Evolutionary conservation across 2,329 filamentous ascomycete genomes (phyloP).

Genomic region (Scopulariopsis brevicaulis): DNA sequence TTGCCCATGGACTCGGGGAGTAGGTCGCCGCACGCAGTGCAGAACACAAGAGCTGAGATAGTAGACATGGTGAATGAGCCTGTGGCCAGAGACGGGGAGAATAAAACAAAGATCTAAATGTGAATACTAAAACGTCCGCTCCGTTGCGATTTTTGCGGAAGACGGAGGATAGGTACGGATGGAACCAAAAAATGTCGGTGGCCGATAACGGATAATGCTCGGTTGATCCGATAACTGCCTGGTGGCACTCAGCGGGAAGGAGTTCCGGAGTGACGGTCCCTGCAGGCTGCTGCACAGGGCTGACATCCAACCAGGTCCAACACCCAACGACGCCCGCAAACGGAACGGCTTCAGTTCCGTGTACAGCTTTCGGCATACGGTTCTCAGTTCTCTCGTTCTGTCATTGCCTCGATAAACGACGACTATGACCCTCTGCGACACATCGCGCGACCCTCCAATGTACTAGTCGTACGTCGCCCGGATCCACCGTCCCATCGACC

Average conservation of each 20-base stretch:
- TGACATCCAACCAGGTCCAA: background rate
- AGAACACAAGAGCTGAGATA: slow-evolving; percentile 87
- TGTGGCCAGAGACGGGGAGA: background rate
- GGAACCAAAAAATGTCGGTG: background rate
- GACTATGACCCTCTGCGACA: background rate
- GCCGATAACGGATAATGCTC: background rate
- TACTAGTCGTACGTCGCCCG: background rate
- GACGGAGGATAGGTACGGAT: background rate
- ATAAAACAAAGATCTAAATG: background rate
- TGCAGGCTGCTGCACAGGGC: background rate
- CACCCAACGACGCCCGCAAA: background rate
- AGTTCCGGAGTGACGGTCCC: background rate
- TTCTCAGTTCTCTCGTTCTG: background rate
- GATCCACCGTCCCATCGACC: background rate
- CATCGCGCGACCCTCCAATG: background rate
- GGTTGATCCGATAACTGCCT: background rate
- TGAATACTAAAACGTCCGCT: too few relatives aligned
- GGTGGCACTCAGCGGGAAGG: background rate
- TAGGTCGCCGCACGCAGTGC: slow-evolving; percentile 83
- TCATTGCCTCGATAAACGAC: background rate
- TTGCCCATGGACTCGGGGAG: slow-evolving; percentile 71
- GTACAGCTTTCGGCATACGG: background rate
- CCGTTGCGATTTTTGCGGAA: background rate
- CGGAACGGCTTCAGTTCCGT: background rate
- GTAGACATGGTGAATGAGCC: slow-evolving; percentile 56